Percentiles rank a stretch among this genome's conserved stretches.
Evolutionary conservation across 768 basidiomycete species (phyloP).

Genomic region (Hysterangium stoloniferum): DNA sequence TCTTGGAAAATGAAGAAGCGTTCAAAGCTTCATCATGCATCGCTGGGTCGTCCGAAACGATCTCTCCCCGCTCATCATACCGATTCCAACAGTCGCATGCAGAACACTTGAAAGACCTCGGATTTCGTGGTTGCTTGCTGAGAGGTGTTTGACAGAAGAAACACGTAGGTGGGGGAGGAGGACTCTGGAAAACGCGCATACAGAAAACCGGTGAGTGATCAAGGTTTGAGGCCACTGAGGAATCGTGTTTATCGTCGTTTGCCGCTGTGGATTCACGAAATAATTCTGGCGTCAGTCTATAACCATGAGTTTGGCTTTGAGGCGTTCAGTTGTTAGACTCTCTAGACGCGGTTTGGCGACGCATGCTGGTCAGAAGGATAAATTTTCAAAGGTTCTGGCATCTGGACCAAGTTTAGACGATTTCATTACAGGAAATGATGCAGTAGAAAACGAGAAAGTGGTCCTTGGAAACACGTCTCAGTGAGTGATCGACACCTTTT

Average conservation of each 20-base stretch:
- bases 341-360: slow-evolving; percentile 7
- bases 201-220: no score
- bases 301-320: not conserved
- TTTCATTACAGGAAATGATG: slow-evolving; percentile 56
- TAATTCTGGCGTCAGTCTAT: no score
- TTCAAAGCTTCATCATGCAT: slow-evolving; percentile 76
- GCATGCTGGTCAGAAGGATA: slow-evolving; percentile 24
- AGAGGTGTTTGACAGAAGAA: slow-evolving; percentile 60
- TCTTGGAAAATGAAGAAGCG: slow-evolving; percentile 54
- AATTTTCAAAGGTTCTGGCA: slow-evolving; percentile 46
- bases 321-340: not conserved
- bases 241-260: not conserved
- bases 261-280: not conserved
- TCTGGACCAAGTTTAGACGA: slow-evolving; percentile 73
- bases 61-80: slow-evolving; percentile 63
- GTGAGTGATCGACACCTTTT: slow-evolving; percentile 32
- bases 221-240: no score
- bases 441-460: slow-evolving; percentile 41
- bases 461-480: slow-evolving; percentile 64
- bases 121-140: slow-evolving; percentile 35
- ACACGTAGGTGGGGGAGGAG: slow-evolving; percentile 33
- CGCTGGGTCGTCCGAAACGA: slow-evolving; percentile 78
- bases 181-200: slow-evolving; percentile 10
- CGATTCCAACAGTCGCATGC: slow-evolving; percentile 70
- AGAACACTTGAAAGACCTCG: slow-evolving; percentile 55